phyloP scores from a whole-genome alignment of 2,329 filamentous ascomycete species.

The Penicillium sp. region DNA sequence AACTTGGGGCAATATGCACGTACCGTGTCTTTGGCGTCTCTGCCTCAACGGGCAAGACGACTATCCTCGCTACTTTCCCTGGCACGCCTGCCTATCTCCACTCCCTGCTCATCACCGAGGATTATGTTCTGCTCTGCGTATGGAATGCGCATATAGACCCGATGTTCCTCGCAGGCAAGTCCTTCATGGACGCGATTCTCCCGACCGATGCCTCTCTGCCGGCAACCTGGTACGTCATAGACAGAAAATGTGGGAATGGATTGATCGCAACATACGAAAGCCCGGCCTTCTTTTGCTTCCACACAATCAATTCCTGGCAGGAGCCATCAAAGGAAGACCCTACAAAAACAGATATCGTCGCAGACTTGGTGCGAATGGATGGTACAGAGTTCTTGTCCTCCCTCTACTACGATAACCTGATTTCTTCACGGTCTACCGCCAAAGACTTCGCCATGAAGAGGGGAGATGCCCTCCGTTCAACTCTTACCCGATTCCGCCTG shows the following conservation, averaged over 20 bases:
- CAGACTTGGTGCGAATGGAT: constrained; percentile 68
- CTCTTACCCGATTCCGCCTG: constrained; percentile 45
- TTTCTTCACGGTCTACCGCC: constrained; percentile 58
- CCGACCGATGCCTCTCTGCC: constrained; percentile 61
- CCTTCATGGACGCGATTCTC: constrained; percentile 66
- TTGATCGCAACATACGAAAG: constrained; percentile 71
- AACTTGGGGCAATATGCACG: constrained; percentile 58
- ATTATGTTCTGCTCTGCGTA: constrained; percentile 73
- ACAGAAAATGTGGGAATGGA: constrained; percentile 64
- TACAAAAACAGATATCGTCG: constrained; percentile 58
- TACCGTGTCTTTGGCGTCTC: constrained; percentile 73
- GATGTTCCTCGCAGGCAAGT: constrained; percentile 1
- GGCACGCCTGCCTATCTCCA: constrained; percentile 73
- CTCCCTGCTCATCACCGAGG: constrained; percentile 73
- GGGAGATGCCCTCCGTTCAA: constrained; percentile 37
- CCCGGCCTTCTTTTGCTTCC: constrained; percentile 75
- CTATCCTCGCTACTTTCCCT: constrained; percentile 70
- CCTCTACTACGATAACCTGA: constrained; percentile 71
- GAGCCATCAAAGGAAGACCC: constrained; percentile 47
- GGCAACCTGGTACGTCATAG: constrained; percentile 74
- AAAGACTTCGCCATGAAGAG: constrained; percentile 33
- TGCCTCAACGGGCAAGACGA: constrained; percentile 65
- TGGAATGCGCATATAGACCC: constrained; percentile 68
- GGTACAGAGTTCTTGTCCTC: constrained; percentile 66
- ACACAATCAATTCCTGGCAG: constrained; percentile 77